Evolutionary conservation across 73 alveolate genomes (phyloP), one percentile per base, ranked within the genome.

Genomic region (Urostyla sp.): DNA sequence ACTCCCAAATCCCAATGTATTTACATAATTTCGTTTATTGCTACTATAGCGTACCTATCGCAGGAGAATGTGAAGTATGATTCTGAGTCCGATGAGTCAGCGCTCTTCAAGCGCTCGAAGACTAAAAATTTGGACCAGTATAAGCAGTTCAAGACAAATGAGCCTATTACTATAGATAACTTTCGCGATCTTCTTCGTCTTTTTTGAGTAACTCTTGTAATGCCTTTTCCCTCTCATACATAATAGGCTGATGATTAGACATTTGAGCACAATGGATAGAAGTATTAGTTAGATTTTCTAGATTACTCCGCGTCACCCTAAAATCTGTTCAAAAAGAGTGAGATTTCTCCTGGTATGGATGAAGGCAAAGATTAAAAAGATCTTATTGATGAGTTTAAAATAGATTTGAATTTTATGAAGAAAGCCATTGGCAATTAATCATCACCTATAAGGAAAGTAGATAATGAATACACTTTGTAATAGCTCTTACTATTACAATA

Each of bases 1-100:
- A 63, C 79, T 5, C 79, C 60, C 15, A 63, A 63, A 40, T 63
- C 79, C 6, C n/a, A 63, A 20, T 63, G 79, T 63, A 63, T 43
- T 18, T 38, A 63, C 5, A 2, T 32, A 58, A 38, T 18, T 27
- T 7, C 21, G 44, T 27, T 38, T 16, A 63, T 63, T 43, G 79
- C 79, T 23, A 63, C 44, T 57, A 1, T 63, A 3, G 18, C n/a
- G n/a, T n/a, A 63, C 45, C 32, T 31, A 6, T 1, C 45, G 6
- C n/a, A 36, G 20, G 58, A 38, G 23, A 34, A 63, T 63, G 3
- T 63, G 60, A 48, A 21, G 20, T 63, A 34, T 40, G 79, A 63
- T 8, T 10, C 53, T 0, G 79, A 63, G 31, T 43, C 61, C 26
- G 31, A 31, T n/a, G 79, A 37, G 44, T 57, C 43, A 63, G 79